Percentiles rank a stretch among this genome's conserved stretches.
These are phyloP conservation scores for Leptographium procerum DNA, from an alignment of 2,329 filamentous ascomycete species.

Conservation along the genomic window DNA sequence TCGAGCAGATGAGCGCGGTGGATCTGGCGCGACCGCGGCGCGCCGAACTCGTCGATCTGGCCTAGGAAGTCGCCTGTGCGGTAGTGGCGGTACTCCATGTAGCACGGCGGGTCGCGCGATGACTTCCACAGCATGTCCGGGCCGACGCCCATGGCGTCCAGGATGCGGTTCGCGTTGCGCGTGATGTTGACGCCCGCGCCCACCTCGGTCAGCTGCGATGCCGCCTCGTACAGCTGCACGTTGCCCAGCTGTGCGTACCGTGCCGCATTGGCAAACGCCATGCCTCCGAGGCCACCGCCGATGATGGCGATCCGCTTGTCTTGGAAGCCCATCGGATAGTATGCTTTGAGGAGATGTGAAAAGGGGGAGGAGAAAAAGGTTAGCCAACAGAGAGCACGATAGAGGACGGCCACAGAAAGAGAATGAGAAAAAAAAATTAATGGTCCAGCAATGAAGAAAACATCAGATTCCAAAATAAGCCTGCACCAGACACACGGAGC, in stretches of 20 bases:
- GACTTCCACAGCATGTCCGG: constrained; percentile 12
- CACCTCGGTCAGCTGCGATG: constrained; percentile 21
- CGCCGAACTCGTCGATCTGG: constrained; percentile 11
- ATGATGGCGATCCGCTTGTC: constrained; percentile 21
- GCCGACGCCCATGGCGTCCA: constrained; percentile 22
- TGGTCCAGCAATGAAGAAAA: not conserved
- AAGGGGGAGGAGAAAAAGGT: not conserved
- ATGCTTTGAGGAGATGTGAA: too few relatives aligned
- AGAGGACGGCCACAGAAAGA: too few relatives aligned
- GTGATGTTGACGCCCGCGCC: constrained; percentile 24
- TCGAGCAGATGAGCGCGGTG: constrained; percentile 11
- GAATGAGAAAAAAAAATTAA: too few relatives aligned
- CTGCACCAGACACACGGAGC: too few relatives aligned
- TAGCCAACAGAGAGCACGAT: too few relatives aligned
- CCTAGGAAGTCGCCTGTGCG: constrained; percentile 17
- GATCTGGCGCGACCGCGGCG: constrained; percentile 10
- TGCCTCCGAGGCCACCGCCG: constrained; percentile 27
- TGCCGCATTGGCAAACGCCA: constrained; percentile 24
- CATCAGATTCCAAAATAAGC: too few relatives aligned
- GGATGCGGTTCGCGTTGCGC: constrained; percentile 22
- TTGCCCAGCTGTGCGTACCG: constrained; percentile 18
- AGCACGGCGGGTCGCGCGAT: constrained; percentile 7
- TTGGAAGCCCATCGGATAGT: constrained; percentile 4
- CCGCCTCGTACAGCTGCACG: constrained; percentile 24
- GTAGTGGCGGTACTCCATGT: constrained; percentile 20